Base-by-base conservation (phyloP, 768 basidiomycete genomes). In the Auricularia auricula-judae region DNA sequence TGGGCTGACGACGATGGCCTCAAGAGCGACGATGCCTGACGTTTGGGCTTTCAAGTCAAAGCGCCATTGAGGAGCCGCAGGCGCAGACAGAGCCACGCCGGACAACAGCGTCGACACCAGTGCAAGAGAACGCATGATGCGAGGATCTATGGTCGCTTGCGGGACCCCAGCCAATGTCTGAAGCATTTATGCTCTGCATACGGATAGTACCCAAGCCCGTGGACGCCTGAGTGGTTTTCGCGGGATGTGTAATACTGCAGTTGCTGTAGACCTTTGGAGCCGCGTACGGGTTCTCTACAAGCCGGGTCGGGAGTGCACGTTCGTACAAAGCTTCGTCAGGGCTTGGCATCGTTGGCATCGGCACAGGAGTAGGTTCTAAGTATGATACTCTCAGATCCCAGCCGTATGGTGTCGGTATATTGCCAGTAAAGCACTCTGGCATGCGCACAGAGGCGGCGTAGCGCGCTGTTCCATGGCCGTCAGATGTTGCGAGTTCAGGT, bases 1-100 rank as follows among this genome's bases (percentile, higher is more conserved):
- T 29, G 67, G 68, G 35, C 67, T 67, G n/a, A 71, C 71, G 29
- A 71, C 67, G 65, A 71, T 70, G 2, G 68, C 61, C 65, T 70
- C 70, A 5, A 71, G 63, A 3, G 67, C 70, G 12, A 71, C 68
- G 65, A 70, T 68, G 3, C 70, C 70, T 23, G 70, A 68, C 4
- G 60, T 65, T 16, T 51, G 14, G 5, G 47, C 47, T 21, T 51
- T 51, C 47, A 51, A 18, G 16, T 51, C 47, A 18, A 51, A 51
- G 5, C 21, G 14, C 47, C 47, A 51, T 21, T 51, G 47, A 51
- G 47, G 47, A 51, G 47, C 47, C 47, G 47, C 14, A 12, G 47
- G 47, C 5, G 16, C 47, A 21, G 47, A 51, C 5, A 51, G 10
- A 51, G 47, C 47, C 21, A 5, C 47, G 21, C 18, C 47, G 1